A percentile compares a stretch with the other conserved stretches of the same genome.
These are phyloP conservation scores for Colletotrichum truncatum DNA, from an alignment of 2,329 filamentous ascomycete species.

Conservation along the genomic window DNA sequence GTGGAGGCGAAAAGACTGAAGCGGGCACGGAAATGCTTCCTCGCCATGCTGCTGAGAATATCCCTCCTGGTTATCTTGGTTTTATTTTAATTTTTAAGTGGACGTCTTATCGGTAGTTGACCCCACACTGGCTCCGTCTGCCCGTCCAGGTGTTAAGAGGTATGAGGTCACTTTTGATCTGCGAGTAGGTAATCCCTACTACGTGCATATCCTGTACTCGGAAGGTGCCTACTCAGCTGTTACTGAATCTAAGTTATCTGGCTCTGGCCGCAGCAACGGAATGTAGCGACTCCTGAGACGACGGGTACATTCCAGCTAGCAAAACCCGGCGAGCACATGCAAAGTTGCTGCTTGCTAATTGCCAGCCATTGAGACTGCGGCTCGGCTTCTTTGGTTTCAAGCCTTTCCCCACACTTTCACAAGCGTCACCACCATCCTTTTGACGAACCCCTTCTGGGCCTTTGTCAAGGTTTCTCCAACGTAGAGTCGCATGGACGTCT, in stretches of 20 bases:
- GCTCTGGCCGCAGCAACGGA: background rate
- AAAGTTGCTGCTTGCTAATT: slow-evolving; percentile 5
- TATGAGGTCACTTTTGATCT: slow-evolving; percentile 14
- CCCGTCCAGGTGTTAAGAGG: background rate
- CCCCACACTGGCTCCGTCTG: slow-evolving; percentile 6
- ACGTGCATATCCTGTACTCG: background rate
- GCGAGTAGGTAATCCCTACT: background rate
- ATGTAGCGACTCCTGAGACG: background rate
- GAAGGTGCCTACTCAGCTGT: too few species aligned
- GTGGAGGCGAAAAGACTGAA: background rate
- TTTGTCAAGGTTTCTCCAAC: slow-evolving; percentile 22
- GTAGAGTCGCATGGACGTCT: slow-evolving; percentile 8
- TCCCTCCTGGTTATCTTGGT: too few species aligned
- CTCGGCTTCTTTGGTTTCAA: slow-evolving; percentile 21
- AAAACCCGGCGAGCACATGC: slow-evolving; percentile 22
- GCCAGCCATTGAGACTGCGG: background rate
- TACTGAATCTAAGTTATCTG: too few species aligned
- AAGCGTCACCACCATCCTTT: slow-evolving; percentile 29
- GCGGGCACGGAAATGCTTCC: background rate
- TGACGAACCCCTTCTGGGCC: slow-evolving; percentile 13
- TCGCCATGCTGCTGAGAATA: background rate
- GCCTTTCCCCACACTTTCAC: slow-evolving; percentile 40
- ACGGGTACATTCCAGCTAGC: slow-evolving; percentile 6
- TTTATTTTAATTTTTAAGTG: background rate
- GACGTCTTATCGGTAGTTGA: slow-evolving; percentile 13